Percentiles rank a stretch among this genome's conserved stretches.
Conservation (phyloP, 371 early-diverging fungal species). For the Rhizopus sp. region DNA sequence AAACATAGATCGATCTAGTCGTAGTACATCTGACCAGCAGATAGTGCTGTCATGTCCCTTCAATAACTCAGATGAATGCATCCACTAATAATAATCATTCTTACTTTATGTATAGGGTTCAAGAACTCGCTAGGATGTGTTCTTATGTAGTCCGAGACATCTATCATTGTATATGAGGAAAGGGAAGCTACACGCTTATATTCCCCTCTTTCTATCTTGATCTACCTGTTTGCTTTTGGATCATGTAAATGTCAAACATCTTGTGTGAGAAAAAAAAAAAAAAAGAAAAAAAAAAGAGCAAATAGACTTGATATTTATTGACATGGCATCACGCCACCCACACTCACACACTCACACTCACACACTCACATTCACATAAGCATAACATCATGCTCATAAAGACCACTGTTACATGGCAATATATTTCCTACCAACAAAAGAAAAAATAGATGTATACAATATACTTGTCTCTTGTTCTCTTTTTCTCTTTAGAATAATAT, state of each 20-base stretch:
- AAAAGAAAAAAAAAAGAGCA: neutral
- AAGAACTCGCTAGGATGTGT: constrained; percentile 19
- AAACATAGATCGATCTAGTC: constrained; percentile 8
- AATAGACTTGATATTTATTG: neutral
- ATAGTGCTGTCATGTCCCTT: neutral
- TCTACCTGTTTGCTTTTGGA: constrained; percentile 1
- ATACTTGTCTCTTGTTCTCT: no score
- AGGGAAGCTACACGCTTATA: no score
- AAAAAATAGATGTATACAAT: no score
- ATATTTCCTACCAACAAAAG: no score
- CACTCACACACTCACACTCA: neutral
- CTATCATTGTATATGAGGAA: neutral
- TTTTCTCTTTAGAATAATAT: no score
- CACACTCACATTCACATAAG: no score
- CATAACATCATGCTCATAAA: no score
- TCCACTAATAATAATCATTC: neutral
- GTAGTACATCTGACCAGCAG: constrained; percentile 12
- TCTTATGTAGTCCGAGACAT: constrained; percentile 18
- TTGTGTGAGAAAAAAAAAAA: neutral
- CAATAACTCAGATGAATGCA: neutral
- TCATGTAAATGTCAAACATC: constrained; percentile 2
- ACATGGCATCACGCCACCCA: neutral
- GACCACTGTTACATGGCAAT: no score
- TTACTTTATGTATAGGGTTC: constrained; percentile 9
- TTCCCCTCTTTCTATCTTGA: neutral